A percentile compares a stretch with the other conserved stretches of the same genome.
Conservation (phyloP, 441 rosid species). For the Capsella rubella region DNA sequence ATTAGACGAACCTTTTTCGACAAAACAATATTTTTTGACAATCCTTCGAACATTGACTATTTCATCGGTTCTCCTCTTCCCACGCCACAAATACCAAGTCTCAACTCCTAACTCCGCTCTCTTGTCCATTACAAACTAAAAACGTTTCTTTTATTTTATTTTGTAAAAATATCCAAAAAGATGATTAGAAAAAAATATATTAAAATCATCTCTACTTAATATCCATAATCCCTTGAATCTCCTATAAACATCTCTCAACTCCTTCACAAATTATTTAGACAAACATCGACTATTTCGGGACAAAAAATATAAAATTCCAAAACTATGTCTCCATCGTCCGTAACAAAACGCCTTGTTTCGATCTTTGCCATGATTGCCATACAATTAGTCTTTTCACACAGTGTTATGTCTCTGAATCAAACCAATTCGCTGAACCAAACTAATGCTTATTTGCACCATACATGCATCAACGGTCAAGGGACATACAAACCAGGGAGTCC, state of each 20-base stretch:
- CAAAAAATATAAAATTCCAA: background rate
- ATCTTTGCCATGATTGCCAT: background rate
- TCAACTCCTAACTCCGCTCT: background rate
- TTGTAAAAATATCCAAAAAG: background rate
- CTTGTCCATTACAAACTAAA: background rate
- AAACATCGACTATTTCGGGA: background rate
- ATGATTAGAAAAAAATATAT: background rate
- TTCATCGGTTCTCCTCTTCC: slow-evolving; percentile 3
- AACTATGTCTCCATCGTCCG: background rate
- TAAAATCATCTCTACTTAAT: background rate
- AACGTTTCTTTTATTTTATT: background rate
- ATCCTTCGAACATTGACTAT: background rate
- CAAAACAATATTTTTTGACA: background rate
- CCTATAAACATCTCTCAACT: background rate
- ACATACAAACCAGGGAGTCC: background rate
- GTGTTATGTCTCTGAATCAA: background rate
- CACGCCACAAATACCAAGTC: slow-evolving; percentile 25
- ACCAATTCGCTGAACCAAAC: background rate
- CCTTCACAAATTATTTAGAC: background rate
- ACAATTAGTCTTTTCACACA: background rate
- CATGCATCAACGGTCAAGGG: slow-evolving; percentile 44
- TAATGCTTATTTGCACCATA: slow-evolving; percentile 44
- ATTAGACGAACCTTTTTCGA: background rate
- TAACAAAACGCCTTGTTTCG: background rate
- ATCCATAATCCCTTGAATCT: background rate